Evolutionary conservation across 2,329 filamentous ascomycete species (phyloP), one percentile per base, ranked within the genome.

Genomic region (Neofusicoccum umdonicola): DNA sequence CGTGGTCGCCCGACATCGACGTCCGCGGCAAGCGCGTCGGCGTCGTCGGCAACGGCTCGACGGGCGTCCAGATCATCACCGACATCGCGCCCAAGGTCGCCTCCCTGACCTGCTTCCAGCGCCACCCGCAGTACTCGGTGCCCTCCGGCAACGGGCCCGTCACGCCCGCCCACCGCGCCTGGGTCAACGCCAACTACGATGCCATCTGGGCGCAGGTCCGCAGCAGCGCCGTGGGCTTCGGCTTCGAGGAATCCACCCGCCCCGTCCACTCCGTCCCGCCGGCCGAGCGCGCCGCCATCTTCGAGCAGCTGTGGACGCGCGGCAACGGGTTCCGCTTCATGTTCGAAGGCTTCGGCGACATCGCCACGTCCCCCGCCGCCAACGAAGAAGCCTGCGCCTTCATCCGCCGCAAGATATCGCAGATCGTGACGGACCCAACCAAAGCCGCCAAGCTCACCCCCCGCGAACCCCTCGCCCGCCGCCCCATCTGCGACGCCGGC

Each of bases 71-170:
- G 56, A 69, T 74, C 22, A 66, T 72, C 0, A 71, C 73, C 39
- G 72, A 71, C 19, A 44, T 73, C 2, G 71, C 63, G 1, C 73
- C 71, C 31, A 64, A 69, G 22, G 70, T 68, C 0, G 64, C 62
- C 0, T 63, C 71, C 4, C 66, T 73, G 4, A 70, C 69, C 1
- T 60, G 69, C 17, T 66, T 73, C 4, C 60, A 71, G 51, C 69
- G 72, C 5, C 27, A 71, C 15, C 76, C 79, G 2, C 74, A 79
- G 42, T 78, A 76, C 67, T 71, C 62, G 27, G 71, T 79, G 0
- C 78, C 78, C 3, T 68, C 67, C 9, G 72, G 74, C 4, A 68
- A 78, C n/a, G 60, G 65, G 9, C 64, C 66, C 0, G 67, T 78
- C 2, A 64, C 68, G 0, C 13, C 65, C 3, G 67, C 69, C 17